phyloP scores from a whole-genome alignment of 1,139 yeast genomes.

The Sugiyamaella pinicola region DNA sequence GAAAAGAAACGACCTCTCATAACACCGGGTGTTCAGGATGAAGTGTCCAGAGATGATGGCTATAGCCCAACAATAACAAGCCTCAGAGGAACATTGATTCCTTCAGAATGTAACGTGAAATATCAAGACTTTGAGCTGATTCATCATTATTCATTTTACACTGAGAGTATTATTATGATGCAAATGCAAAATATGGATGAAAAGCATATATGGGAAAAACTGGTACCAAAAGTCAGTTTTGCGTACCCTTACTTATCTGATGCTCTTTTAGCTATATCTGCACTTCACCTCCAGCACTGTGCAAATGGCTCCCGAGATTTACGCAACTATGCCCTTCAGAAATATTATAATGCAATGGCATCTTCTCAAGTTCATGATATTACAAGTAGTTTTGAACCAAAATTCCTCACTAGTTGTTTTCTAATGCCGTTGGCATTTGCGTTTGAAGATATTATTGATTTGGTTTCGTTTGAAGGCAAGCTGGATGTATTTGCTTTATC shows the following conservation, averaged over 20 bases:
- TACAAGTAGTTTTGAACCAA: slow-evolving; percentile 24
- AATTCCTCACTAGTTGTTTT: slow-evolving; percentile 29
- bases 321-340: slow-evolving; percentile 26
- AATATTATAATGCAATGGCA: slow-evolving; percentile 27
- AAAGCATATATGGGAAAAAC: slow-evolving; percentile 24
- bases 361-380: slow-evolving; percentile 23
- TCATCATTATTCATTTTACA: slow-evolving; percentile 24
- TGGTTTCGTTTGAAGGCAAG: slow-evolving; percentile 22
- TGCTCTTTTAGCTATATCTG: slow-evolving; percentile 29
- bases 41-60: not conserved
- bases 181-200: slow-evolving; percentile 20
- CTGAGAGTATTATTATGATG: slow-evolving; percentile 24
- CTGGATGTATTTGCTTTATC: slow-evolving; percentile 30
- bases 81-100: slow-evolving; percentile 20
- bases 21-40: too few species aligned
- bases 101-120: slow-evolving; percentile 19
- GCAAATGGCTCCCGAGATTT: slow-evolving; percentile 23
- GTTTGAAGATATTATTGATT: slow-evolving; percentile 29
- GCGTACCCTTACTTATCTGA: slow-evolving; percentile 25
- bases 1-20: not conserved
- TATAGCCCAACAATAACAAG: not conserved
- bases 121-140: slow-evolving; percentile 26
- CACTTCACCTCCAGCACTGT: slow-evolving; percentile 27
- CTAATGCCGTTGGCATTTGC: slow-evolving; percentile 32
- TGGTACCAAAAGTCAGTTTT: slow-evolving; percentile 29